Percentiles rank a stretch among this genome's conserved stretches.
These are phyloP conservation scores for Neurospora sp. DNA, from an alignment of 495 filamentous ascomycete genomes.

Conservation along the genomic window DNA sequence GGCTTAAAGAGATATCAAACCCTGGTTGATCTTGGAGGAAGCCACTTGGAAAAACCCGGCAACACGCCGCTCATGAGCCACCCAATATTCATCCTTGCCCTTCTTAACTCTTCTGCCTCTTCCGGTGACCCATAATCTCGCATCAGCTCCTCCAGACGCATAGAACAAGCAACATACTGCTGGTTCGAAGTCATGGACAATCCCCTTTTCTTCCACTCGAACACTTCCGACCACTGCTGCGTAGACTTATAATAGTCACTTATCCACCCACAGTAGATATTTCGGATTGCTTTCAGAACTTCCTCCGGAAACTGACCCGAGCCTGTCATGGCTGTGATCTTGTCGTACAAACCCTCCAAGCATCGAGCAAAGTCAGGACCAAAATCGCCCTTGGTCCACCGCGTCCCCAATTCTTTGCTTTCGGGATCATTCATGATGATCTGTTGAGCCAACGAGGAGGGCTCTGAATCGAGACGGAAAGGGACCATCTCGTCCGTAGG, in stretches of 20 bases:
- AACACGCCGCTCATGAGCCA: constrained; percentile 11
- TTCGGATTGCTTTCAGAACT: constrained; percentile 15
- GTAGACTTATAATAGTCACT: constrained; percentile 19
- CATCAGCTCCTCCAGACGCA: constrained; percentile 21
- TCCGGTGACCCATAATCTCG: constrained; percentile 7
- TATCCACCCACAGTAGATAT: constrained; percentile 17
- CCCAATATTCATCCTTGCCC: constrained; percentile 7
- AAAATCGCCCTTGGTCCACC: constrained; percentile 14
- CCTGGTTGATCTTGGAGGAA: background rate
- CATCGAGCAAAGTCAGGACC: constrained; percentile 8
- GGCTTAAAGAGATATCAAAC: background rate
- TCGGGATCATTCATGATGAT: constrained; percentile 14
- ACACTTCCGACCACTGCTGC: constrained; percentile 12
- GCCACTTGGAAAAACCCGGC: background rate
- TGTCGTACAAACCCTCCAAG: constrained; percentile 1
- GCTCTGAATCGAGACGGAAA: constrained; percentile 16
- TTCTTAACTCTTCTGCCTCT: constrained; percentile 16
- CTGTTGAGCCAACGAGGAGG: constrained; percentile 21
- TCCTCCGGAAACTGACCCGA: constrained; percentile 1
- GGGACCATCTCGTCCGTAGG: background rate
- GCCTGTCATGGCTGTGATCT: background rate
- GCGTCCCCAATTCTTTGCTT: constrained; percentile 10
- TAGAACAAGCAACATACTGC: constrained; percentile 21
- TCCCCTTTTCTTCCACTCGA: constrained; percentile 13
- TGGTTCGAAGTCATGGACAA: constrained; percentile 13